These are phyloP conservation scores for Ilyonectria robusta DNA, from an alignment of 2,329 filamentous ascomycete species.

Conservation along the genomic window DNA sequence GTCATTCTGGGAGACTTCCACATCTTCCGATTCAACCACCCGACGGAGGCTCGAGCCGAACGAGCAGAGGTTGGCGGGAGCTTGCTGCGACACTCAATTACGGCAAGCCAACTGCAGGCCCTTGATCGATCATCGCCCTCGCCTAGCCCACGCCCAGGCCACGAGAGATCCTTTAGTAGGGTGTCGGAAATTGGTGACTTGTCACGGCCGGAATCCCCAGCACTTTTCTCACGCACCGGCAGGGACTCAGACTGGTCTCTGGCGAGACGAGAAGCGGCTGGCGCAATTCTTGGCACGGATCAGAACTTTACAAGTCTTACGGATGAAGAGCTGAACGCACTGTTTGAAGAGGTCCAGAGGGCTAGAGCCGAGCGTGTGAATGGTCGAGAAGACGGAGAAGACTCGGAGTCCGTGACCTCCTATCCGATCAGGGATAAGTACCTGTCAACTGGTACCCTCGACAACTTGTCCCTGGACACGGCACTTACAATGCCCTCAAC, in stretches of 20 bases:
- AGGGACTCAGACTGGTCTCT: constrained; percentile 96
- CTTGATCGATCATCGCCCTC: constrained; percentile 72
- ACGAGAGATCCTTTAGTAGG: constrained; percentile 86
- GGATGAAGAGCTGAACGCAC: constrained; percentile 92
- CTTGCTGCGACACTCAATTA: constrained; percentile 85
- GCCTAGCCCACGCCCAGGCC: constrained; percentile 75
- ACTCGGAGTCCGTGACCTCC: constrained; percentile 89
- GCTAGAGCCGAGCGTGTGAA: constrained; percentile 83
- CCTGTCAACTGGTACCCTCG: constrained; percentile 92
- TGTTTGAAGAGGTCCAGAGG: constrained; percentile 94
- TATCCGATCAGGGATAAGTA: constrained; percentile 95
- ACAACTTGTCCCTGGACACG: constrained; percentile 97
- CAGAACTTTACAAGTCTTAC: constrained; percentile 92
- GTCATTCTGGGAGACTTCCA: constrained; percentile 98
- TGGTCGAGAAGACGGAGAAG: constrained; percentile 85
- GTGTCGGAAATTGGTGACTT: constrained; percentile 83
- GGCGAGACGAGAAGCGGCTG: constrained; percentile 92
- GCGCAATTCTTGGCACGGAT: constrained; percentile 89
- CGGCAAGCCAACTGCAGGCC: constrained; percentile 71
- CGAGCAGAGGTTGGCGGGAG: constrained; percentile 86
- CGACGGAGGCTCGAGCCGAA: constrained; percentile 94
- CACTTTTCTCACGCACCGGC: constrained; percentile 73
- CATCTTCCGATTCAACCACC: constrained; percentile 98
- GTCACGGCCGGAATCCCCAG: constrained; percentile 82
- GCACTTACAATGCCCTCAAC: constrained; percentile 95